Base-by-base conservation (phyloP, 257 asterid genomes). In the Solanum chiquidenum region DNA sequence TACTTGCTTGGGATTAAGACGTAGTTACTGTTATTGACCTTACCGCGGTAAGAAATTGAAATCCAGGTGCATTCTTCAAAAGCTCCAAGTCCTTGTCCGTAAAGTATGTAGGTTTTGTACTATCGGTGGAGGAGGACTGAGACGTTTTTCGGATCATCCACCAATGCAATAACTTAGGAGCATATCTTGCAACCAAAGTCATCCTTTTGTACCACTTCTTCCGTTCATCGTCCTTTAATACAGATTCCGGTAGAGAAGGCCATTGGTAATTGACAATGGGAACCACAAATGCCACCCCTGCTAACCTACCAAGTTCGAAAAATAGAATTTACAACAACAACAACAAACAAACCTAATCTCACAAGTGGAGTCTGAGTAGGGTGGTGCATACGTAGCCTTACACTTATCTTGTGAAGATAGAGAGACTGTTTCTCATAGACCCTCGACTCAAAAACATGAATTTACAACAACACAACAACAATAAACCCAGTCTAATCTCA, bases 131-230 rank as follows among this genome's bases (percentile, higher is more conserved):
- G 2, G 98, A 90, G 4, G 98, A 92, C 4, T 95, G 96, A 91
- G 96, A 95, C 62, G 94, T 34, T 72, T 97, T 97, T 87, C 94
- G 99, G 23, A 92, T 97, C 73, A 95, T 86, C 98, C 98, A 96
- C 99, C 98, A 95, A 88, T 95, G 92, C 38, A 97, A 44, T 31
- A 95, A 89, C 69, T 95, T 90, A 0, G 98, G 98, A 71, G 95
- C 87, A 44, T 91, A 91, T 58, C 93, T 90, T 7, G 94, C 93
- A 76, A 92, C 90, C 87, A 87, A 89, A 84, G 92, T 83, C 75
- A 92, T 86, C 98, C 94, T 92, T 64, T 89, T 88, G 46, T 94
- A 87, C 52, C 95, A 98, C 34, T 92, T 92, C 90, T 90, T 95
- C 7, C 98, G 91, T 84, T 94, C 92, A 49, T 94, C 99, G 42